These are phyloP conservation scores for Staphylotrichum longicolle DNA, from an alignment of 495 filamentous ascomycete species.

Conservation along the genomic window DNA sequence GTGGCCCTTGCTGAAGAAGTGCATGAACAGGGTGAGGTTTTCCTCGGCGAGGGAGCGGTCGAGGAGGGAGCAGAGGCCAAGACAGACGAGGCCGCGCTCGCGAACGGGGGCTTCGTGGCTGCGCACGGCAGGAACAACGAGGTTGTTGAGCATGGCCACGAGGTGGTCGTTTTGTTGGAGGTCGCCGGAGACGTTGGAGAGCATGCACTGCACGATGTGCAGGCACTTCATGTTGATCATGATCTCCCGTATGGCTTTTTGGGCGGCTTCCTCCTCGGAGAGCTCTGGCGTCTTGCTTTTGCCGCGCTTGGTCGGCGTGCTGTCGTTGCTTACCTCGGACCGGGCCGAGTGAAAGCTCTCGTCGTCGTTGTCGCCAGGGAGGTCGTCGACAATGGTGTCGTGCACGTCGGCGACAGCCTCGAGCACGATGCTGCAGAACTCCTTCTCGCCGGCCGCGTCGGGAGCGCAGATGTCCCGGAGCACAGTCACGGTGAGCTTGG, in stretches of 20 bases:
- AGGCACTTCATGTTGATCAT: slow-evolving; percentile 98
- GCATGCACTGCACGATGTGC: slow-evolving; percentile 95
- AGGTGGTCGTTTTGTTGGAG: slow-evolving; percentile 84
- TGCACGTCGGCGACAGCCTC: slow-evolving; percentile 96
- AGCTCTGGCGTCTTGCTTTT: slow-evolving; percentile 50
- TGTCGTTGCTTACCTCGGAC: slow-evolving; percentile 74
- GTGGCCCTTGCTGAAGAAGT: slow-evolving; percentile 92
- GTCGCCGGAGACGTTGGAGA: slow-evolving; percentile 81
- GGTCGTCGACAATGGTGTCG: slow-evolving; percentile 73
- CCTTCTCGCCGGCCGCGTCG: slow-evolving; percentile 75
- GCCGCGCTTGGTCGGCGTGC: slow-evolving; percentile 51
- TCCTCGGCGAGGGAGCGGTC: slow-evolving; percentile 89
- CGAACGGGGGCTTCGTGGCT: slow-evolving; percentile 90
- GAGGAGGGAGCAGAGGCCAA: slow-evolving; percentile 87
- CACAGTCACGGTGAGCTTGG: slow-evolving; percentile 80
- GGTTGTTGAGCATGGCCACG: slow-evolving; percentile 92
- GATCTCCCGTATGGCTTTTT: slow-evolving; percentile 82
- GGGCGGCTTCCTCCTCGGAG: slow-evolving; percentile 71
- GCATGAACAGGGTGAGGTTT: slow-evolving; percentile 90
- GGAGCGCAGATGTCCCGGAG: slow-evolving; percentile 76
- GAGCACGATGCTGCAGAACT: slow-evolving; percentile 89
- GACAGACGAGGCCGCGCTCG: slow-evolving; percentile 81
- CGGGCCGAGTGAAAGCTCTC: slow-evolving; percentile 91
- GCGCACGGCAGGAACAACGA: slow-evolving; percentile 90
- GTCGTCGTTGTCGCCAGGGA: slow-evolving; percentile 55